phyloP scores from a whole-genome alignment of 768 basidiomycete genomes.

The Glaciozyma antarctica region DNA sequence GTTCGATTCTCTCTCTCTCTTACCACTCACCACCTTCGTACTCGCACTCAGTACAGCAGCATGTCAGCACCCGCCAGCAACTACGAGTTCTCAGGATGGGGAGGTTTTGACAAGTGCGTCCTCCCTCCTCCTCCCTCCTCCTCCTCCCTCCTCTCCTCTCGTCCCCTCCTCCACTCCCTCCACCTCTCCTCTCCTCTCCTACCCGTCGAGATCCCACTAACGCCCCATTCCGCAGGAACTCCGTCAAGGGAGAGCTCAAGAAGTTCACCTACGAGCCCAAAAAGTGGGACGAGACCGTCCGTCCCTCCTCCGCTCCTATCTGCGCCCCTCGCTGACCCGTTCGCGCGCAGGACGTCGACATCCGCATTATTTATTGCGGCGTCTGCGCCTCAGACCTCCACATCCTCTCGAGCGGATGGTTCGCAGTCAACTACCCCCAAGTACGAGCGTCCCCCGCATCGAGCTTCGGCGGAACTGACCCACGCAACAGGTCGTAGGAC shows the following conservation, averaged over 20 bases:
- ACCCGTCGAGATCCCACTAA: background rate
- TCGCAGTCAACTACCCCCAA: slow-evolving; percentile 25
- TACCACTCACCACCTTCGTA: too few relatives aligned
- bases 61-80: background rate
- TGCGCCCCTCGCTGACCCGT: too few relatives aligned
- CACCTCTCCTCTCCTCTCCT: background rate
- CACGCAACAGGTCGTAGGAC: slow-evolving; percentile 15
- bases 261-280: slow-evolving; percentile 48
- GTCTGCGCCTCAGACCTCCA: slow-evolving; percentile 34
- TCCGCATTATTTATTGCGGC: slow-evolving; percentile 2
- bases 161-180: background rate
- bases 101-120: background rate
- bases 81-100: slow-evolving; percentile 26
- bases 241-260: slow-evolving; percentile 18
- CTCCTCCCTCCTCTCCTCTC: background rate
- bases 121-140: background rate
- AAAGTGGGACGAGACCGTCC: slow-evolving; percentile 45
- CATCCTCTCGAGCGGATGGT: slow-evolving; percentile 47
- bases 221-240: slow-evolving; percentile 5
- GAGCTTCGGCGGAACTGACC: background rate
- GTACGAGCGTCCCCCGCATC: slow-evolving; percentile 5
- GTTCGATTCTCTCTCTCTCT: background rate
- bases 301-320: too few relatives aligned
- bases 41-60: too few relatives aligned
- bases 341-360: too few relatives aligned